phyloP scores from a whole-genome alignment of 1,284 basidiomycete genomes.

The Cryptococcus hybrid region DNA sequence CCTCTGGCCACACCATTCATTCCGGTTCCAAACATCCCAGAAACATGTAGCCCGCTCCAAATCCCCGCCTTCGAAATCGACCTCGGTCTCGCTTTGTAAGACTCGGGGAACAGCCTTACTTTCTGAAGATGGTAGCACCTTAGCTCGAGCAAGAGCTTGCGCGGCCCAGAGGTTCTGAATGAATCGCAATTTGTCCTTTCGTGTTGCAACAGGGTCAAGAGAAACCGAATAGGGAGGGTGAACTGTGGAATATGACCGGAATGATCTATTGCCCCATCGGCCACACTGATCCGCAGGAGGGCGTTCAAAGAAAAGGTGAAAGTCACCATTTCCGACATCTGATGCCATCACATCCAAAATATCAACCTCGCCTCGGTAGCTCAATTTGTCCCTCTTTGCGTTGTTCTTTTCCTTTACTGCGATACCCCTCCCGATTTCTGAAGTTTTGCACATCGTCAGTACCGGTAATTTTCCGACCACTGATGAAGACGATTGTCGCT shows the following conservation, averaged over 20 bases:
- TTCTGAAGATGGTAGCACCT: slow-evolving; percentile 47
- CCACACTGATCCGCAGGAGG: slow-evolving; percentile 76
- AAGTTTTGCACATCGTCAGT: slow-evolving; percentile 77
- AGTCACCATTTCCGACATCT: slow-evolving; percentile 79
- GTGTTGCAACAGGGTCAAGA: slow-evolving; percentile 62
- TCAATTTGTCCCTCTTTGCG: slow-evolving; percentile 71
- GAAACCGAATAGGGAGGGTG: slow-evolving; percentile 65
- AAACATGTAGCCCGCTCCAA: slow-evolving; percentile 67
- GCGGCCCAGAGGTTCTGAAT: slow-evolving; percentile 80
- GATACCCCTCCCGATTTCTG: slow-evolving; percentile 56
- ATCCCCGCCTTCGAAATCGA: slow-evolving; percentile 64
- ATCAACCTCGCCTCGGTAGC: slow-evolving; percentile 82
- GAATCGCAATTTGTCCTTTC: slow-evolving; percentile 73
- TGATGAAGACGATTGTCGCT: slow-evolving; percentile 72
- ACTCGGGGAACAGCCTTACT: slow-evolving; percentile 54
- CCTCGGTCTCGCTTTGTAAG: slow-evolving; percentile 61
- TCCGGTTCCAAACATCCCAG: slow-evolving; percentile 79
- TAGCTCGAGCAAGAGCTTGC: slow-evolving; percentile 73
- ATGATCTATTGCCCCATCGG: slow-evolving; percentile 76
- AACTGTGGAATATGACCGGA: slow-evolving; percentile 70
- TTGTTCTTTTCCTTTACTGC: slow-evolving; percentile 43
- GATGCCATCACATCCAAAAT: slow-evolving; percentile 78
- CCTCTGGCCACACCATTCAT: slow-evolving; percentile 67
- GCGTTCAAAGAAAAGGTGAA: slow-evolving; percentile 77
- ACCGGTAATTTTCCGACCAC: slow-evolving; percentile 72